Percentiles rank a stretch among this genome's conserved stretches.
Conservation (phyloP, 2,329 filamentous ascomycete genomes). For the Microdochium trichocladiopsis region DNA sequence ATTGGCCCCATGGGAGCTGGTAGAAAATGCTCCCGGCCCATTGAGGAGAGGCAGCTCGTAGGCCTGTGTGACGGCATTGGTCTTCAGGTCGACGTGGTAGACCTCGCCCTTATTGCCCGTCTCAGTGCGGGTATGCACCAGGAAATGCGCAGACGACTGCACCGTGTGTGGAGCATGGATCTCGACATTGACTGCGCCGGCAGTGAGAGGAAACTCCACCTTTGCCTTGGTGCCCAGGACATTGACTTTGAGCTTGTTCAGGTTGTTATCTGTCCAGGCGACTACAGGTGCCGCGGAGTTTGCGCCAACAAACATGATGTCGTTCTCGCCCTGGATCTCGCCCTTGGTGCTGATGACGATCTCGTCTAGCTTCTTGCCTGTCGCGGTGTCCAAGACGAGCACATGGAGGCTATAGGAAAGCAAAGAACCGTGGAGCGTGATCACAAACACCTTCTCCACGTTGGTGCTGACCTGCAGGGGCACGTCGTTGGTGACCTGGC, state of each 20-base stretch:
- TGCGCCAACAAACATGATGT: constrained; percentile 68
- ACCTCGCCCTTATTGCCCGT: constrained; percentile 75
- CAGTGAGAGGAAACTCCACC: constrained; percentile 44
- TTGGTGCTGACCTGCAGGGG: constrained; percentile 72
- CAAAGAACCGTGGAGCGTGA: constrained; percentile 64
- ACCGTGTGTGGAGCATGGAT: constrained; percentile 69
- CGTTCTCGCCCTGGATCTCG: constrained; percentile 57
- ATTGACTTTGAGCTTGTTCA: constrained; percentile 62
- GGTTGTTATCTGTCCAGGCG: constrained; percentile 62
- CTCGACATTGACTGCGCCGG: constrained; percentile 43
- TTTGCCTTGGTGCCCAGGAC: constrained; percentile 56
- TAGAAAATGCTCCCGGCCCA: constrained; percentile 70
- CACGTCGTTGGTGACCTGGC: constrained; percentile 59
- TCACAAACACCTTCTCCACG: constrained; percentile 64
- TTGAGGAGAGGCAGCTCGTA: constrained; percentile 70
- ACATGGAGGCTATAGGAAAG: constrained; percentile 73
- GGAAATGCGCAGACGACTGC: constrained; percentile 72
- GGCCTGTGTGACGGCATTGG: constrained; percentile 61
- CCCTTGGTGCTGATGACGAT: constrained; percentile 65
- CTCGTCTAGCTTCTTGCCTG: constrained; percentile 66
- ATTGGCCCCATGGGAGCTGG: constrained; percentile 69
- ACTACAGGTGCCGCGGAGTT: constrained; percentile 70
- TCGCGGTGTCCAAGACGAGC: constrained; percentile 63
- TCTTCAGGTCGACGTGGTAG: constrained; percentile 73
- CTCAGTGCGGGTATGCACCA: constrained; percentile 71